Conservation (phyloP, 169 alveolate species). For the Plasmodium knowlesi region DNA sequence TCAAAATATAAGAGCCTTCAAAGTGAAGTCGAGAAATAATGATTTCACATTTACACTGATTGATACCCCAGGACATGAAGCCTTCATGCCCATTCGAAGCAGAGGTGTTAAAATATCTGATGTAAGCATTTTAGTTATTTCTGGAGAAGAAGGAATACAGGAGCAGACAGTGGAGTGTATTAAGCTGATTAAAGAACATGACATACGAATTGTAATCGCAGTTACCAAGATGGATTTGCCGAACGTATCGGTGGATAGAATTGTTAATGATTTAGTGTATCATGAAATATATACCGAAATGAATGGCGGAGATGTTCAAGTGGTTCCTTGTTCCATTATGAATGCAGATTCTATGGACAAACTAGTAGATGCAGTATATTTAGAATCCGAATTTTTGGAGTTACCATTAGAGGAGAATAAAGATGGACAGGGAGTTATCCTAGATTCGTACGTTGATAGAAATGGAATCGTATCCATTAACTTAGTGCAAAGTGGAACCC, state of each 20-base stretch:
- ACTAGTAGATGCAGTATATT: conserved; percentile 52
- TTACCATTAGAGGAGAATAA: background rate
- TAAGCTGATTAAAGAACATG: conserved; percentile 82
- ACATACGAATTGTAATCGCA: conserved; percentile 90
- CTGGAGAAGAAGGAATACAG: conserved; percentile 95
- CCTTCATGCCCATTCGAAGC: conserved; percentile 91
- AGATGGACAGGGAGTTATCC: conserved; percentile 24
- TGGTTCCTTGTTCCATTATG: conserved; percentile 49
- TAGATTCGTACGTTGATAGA: conserved; percentile 54
- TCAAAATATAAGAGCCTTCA: conserved; percentile 95
- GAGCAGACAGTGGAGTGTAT: conserved; percentile 94
- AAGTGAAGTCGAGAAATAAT: conserved; percentile 79
- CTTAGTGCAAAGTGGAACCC: conserved; percentile 33
- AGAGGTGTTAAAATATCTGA: conserved; percentile 96
- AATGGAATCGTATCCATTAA: conserved; percentile 65
- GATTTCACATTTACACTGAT: conserved; percentile 87
- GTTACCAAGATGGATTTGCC: conserved; percentile 89
- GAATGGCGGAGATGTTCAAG: conserved; percentile 72
- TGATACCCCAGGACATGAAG: conserved; percentile 98
- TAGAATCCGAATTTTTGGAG: conserved; percentile 59
- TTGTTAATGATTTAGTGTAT: conserved; percentile 26
- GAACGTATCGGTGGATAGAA: conserved; percentile 20
- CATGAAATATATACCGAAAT: conserved; percentile 44
- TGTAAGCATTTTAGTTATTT: conserved; percentile 93
- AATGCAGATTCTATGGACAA: conserved; percentile 28